Evolutionary conservation across 2,329 filamentous ascomycete genomes (phyloP).

Genomic region (Plenodomus tracheiphilus): DNA sequence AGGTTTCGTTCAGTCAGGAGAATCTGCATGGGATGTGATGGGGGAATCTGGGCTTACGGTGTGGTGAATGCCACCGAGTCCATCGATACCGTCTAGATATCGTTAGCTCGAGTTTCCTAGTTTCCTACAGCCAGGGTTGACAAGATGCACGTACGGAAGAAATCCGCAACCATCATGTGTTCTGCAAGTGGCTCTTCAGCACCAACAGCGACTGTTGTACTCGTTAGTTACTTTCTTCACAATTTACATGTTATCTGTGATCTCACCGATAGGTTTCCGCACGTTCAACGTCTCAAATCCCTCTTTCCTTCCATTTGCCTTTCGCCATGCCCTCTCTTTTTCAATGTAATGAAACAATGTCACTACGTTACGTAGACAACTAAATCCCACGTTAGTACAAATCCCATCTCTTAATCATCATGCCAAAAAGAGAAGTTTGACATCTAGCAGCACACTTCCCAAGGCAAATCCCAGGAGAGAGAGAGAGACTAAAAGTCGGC

Average conservation of each 20-base stretch:
- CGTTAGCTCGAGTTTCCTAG: no score
- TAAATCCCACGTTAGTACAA: no score
- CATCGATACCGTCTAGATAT: slow-evolving; percentile 51
- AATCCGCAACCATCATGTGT: slow-evolving; percentile 68
- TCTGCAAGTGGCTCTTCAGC: slow-evolving; percentile 84
- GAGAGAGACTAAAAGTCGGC: no score
- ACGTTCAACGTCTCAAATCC: slow-evolving; percentile 74
- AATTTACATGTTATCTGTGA: background rate
- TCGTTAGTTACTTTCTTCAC: background rate
- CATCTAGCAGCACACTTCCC: no score
- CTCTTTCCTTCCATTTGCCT: slow-evolving; percentile 64
- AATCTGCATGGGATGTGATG: no score
- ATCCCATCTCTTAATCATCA: no score
- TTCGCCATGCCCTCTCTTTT: slow-evolving; percentile 84
- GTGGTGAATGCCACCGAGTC: slow-evolving; percentile 53
- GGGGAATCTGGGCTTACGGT: no score
- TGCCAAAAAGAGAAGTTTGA: background rate
- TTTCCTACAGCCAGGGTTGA: no score
- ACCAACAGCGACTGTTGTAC: slow-evolving; percentile 70
- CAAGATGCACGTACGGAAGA: slow-evolving; percentile 85
- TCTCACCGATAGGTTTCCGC: slow-evolving; percentile 67
- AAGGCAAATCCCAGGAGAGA: no score
- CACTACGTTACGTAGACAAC: slow-evolving; percentile 85
- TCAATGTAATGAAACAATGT: slow-evolving; percentile 91
- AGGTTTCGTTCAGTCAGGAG: background rate